Evolutionary conservation across 2,329 filamentous ascomycete species (phyloP).

Genomic region (Arthrobotrys iridis): DNA sequence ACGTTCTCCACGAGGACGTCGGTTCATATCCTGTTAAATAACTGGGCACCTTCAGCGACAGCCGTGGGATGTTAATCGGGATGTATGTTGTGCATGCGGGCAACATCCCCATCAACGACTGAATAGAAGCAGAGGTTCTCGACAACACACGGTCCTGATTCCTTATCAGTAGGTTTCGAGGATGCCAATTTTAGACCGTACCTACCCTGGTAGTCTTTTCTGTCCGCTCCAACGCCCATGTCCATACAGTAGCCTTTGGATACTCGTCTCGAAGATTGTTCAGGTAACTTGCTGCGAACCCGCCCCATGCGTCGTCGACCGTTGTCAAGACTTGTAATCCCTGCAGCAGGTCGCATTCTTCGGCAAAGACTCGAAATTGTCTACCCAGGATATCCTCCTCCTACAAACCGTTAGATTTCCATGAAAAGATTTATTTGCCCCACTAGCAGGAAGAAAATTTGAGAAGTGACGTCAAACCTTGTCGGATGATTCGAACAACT

Average conservation of each 20-base stretch:
- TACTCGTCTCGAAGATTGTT: conserved; percentile 88
- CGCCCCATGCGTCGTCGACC: conserved; percentile 82
- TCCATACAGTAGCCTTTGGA: conserved; percentile 80
- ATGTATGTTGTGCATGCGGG: conserved; percentile 48
- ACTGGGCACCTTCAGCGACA: conserved; percentile 22
- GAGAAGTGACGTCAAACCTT: conserved; percentile 60
- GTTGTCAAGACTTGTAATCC: conserved; percentile 80
- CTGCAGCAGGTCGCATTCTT: conserved; percentile 93
- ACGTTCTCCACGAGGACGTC: conserved; percentile 37
- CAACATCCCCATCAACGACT: conserved; percentile 30
- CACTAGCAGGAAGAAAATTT: not conserved
- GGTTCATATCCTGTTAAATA: conserved; percentile 43
- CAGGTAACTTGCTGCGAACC: conserved; percentile 77
- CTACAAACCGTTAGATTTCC: conserved; percentile 54
- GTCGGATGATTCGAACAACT: conserved; percentile 77
- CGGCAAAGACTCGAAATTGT: conserved; percentile 86
- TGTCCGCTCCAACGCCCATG: conserved; percentile 81
- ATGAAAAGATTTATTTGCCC: not conserved
- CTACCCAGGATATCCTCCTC: conserved; percentile 89
- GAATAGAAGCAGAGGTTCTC: conserved; percentile 30
- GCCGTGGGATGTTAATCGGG: conserved; percentile 43
- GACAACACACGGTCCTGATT: conserved; percentile 47
- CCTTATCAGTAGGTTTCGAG: conserved; percentile 10
- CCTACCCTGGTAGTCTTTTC: conserved; percentile 68
- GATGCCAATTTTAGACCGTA: conserved; percentile 40